These are phyloP conservation scores for Vigna reflexopilosa DNA, from an alignment of 306 rosid species.

Conservation along the genomic window DNA sequence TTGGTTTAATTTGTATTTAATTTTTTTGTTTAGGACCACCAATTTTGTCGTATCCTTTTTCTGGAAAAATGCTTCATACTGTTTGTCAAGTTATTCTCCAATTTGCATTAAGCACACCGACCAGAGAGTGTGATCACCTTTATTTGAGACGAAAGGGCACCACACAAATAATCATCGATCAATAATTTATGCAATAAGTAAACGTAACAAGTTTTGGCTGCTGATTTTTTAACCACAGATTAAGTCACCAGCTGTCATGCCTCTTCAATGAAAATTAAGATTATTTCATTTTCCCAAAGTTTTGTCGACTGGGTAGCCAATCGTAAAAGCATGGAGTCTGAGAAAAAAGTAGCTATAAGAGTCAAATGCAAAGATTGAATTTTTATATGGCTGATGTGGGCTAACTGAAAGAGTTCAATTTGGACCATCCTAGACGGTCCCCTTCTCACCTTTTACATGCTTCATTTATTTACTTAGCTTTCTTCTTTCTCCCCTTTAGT, in stretches of 20 bases:
- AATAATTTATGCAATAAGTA: not conserved
- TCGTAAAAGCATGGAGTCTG: not conserved
- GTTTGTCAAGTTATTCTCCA: constrained; percentile 3
- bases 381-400: not conserved
- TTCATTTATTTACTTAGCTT: not conserved
- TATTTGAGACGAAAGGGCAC: constrained; percentile 35
- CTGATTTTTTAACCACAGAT: not conserved
- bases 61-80: not conserved
- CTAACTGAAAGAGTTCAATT: not conserved
- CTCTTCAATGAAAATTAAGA: not conserved
- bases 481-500: too few relatives aligned
- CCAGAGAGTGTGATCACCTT: not conserved
- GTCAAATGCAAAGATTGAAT: not conserved
- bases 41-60: not conserved
- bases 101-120: not conserved
- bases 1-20: not conserved
- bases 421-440: not conserved
- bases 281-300: not conserved
- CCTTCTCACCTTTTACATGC: not conserved
- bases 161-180: not conserved
- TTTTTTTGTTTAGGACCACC: constrained; percentile 8
- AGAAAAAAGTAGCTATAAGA: not conserved
- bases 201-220: not conserved
- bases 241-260: not conserved
- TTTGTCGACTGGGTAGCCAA: not conserved